Conservation (phyloP, 345 rosid genomes). For the Populus tremula region DNA sequence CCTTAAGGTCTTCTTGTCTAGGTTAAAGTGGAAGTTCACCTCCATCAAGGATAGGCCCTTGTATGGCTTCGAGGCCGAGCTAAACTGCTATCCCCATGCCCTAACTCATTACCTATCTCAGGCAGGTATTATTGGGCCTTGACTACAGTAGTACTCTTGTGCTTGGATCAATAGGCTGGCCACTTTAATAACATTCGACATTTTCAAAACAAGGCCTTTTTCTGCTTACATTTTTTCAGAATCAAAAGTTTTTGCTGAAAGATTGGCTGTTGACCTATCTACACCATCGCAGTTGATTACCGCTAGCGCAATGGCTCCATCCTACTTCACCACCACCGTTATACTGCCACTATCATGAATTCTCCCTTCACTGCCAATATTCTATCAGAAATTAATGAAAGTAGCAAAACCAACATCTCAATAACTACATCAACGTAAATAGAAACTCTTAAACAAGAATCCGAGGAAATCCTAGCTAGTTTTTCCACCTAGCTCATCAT, state of each 20-base stretch:
- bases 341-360: not conserved
- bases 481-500: not conserved
- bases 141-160: not conserved
- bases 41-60: not conserved
- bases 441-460: not conserved
- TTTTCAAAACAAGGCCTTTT: too few species aligned
- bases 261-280: too few species aligned
- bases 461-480: not conserved
- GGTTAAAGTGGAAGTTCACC: not conserved
- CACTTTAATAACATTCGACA: not conserved
- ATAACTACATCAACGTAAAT: not conserved
- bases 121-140: not conserved
- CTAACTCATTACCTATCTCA: not conserved
- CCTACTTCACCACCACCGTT: not conserved
- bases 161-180: not conserved
- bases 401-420: not conserved
- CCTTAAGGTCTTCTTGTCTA: too few species aligned
- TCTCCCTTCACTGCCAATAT: not conserved
- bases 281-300: too few species aligned
- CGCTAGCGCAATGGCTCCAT: too few species aligned
- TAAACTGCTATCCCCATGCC: not conserved
- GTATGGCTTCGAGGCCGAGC: not conserved
- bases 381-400: not conserved
- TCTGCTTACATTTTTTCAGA: too few species aligned
- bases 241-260: too few species aligned